These are phyloP conservation scores for Sicyos baderoa DNA, from an alignment of 306 rosid species.

Conservation along the genomic window DNA sequence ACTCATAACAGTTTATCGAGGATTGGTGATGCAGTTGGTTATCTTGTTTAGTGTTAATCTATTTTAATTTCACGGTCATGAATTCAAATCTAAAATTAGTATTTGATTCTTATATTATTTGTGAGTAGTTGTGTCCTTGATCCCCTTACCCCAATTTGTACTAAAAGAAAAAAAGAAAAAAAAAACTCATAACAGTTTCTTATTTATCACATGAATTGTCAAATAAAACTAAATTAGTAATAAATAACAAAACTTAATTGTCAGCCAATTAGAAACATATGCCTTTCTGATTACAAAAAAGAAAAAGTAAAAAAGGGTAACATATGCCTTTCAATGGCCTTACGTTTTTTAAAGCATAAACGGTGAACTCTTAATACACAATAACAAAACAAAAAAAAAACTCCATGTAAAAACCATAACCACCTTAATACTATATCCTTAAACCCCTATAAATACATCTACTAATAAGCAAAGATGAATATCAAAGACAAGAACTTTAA, in stretches of 20 bases:
- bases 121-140: too few relatives aligned
- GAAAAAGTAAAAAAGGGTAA: not conserved
- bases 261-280: not conserved
- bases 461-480: not conserved
- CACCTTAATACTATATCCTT: not conserved
- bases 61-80: too few relatives aligned
- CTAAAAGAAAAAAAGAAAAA: too few relatives aligned
- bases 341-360: not conserved
- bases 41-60: too few relatives aligned
- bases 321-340: not conserved
- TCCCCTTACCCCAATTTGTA: too few relatives aligned
- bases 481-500: not conserved
- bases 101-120: too few relatives aligned
- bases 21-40: too few relatives aligned
- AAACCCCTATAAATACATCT: not conserved
- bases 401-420: not conserved
- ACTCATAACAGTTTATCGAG: not conserved
- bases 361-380: not conserved
- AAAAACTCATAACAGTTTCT: not conserved
- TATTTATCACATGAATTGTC: not conserved
- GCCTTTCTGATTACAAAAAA: too few relatives aligned
- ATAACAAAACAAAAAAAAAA: not conserved
- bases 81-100: too few relatives aligned
- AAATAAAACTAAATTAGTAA: not conserved
- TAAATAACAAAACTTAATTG: not conserved